Base-by-base conservation (phyloP, 2,329 filamentous ascomycete genomes). In the Malbranchea cinnamomea region DNA sequence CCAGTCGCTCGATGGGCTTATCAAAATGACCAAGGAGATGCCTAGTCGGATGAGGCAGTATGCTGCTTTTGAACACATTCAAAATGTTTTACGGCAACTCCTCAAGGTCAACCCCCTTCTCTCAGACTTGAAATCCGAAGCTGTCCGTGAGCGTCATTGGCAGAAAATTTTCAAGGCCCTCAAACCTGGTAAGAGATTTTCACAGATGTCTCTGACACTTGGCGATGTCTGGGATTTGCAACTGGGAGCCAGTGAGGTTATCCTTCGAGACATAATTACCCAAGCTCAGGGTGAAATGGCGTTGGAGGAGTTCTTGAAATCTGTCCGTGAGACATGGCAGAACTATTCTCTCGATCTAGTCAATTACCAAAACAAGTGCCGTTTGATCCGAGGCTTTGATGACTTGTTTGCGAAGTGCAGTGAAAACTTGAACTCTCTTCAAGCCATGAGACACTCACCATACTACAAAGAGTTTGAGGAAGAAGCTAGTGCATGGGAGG, bases 391-490 rank as follows among this genome's bases (percentile, higher is more conserved):
- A 40, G 89, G 89, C 30, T 98, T 91, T 78, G 89, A 99, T 46
- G 89, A 98, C 41, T 69, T 99, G 10, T 98, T 98, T 48, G 83
- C 87, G 29, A 95, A 95, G 53, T 99, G 89, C 57, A 93, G 87
- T 49, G 89, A 99, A 53, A 92, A 99, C 46, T 60, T 98, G 33
- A 95, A 94, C 59, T 95, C 89, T 4, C 63, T 99, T 27, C 89
- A 95, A 56, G 89, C 89, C 14, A 99, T 99, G 91, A 79, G 83
- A 50, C 87, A 98, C 54, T 99, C 89, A 4, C 89, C 89, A 0
- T 98, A 98, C 56, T 98, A 93, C 67, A 95, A 94, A 54, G 87
- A 95, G 46, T 99, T 99, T 39, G 89, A 98, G 52, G 89, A 98
- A 46, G 89, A 98, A 44, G 91, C 91, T 5, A 79, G 84, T 1